Evolutionary conservation across 176 grass and related monocot species (phyloP), one percentile per base, ranked within the genome.

Genomic region (Dendrocalamus sinicus): DNA sequence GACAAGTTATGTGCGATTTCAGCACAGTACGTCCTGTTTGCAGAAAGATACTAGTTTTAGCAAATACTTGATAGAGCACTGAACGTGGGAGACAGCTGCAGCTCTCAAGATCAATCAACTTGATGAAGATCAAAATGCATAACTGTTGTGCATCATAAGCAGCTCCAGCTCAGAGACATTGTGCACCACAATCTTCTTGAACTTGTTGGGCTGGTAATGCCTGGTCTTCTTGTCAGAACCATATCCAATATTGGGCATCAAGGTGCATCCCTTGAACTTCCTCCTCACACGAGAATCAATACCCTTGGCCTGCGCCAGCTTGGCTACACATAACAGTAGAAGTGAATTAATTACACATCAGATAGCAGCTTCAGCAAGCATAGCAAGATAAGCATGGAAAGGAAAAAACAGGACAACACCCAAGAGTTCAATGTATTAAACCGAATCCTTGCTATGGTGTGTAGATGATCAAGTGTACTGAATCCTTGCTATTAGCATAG

Each of bases 111-210:
- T 16, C 65, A 16, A 30, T 8, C 13, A 7, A 9, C 8, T 17
- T 70, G 39, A 26, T 11, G 7, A 61, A 59, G 26, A 51, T 4
- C 1, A 22, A 79, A 20, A 64, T 10, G 1, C 14, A 46, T 13
- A 94, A 92, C 90, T 92, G 86, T 94, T 94, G 75, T 94, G 91
- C 91, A 90, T 97, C 88, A 97, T 92, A 8, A 97, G 91, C 74
- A 97, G 61, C 78, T 97, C 90, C 40, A 94, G 77, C 35, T 94
- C 94, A 35, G 86, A 88, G 15, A 87, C 77, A 44, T 91, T 97
- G 81, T 97, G 94, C 20, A 97, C 88, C 0, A 94, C 89, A 82
- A 97, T 91, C 86, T 97, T 94, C 88, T 92, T 89, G 62, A 94
- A 97, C 24, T 85, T 81, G 73, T 92, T 97, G 61, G 94, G 94